Percentiles rank a stretch among this genome's conserved stretches.
Evolutionary conservation across 2,329 filamentous ascomycete genomes (phyloP).

Genomic region (Trichophyton rubrum): DNA sequence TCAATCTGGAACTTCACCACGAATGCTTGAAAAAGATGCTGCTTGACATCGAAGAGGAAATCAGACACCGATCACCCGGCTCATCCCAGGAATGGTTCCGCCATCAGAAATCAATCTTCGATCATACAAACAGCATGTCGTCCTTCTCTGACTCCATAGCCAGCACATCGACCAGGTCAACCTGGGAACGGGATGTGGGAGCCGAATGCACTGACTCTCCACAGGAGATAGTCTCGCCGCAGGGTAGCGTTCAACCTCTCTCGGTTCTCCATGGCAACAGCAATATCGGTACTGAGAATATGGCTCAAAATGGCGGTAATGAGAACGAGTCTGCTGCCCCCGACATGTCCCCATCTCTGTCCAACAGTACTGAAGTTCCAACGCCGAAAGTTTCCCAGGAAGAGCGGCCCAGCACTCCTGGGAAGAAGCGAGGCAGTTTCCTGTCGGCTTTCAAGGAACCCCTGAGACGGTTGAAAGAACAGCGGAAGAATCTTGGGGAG

Average conservation of each 20-base stretch:
- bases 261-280: constrained; percentile 6
- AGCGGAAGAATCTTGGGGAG: constrained; percentile 16
- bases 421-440: constrained; percentile 1
- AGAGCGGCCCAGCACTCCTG: constrained; percentile 14
- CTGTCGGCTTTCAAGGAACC: neutral
- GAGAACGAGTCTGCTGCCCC: neutral
- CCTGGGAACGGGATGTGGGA: constrained; percentile 15
- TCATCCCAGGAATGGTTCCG: constrained; percentile 28
- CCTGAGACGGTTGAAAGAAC: constrained; percentile 4
- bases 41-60: constrained; percentile 30
- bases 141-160: constrained; percentile 27
- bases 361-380: constrained; percentile 17
- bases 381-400: constrained; percentile 16
- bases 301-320: constrained; percentile 1
- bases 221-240: constrained; percentile 5
- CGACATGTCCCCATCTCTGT: constrained; percentile 5
- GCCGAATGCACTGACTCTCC: constrained; percentile 12
- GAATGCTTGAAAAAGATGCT: constrained; percentile 24
- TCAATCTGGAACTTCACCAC: constrained; percentile 26
- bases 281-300: constrained; percentile 5
- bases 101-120: constrained; percentile 35
- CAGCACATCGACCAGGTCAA: neutral
- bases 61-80: constrained; percentile 30
- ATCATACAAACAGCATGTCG: constrained; percentile 35
- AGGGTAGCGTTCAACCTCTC: neutral